phyloP scores from a whole-genome alignment of 345 rosid genomes.

The Trapa incisa region DNA sequence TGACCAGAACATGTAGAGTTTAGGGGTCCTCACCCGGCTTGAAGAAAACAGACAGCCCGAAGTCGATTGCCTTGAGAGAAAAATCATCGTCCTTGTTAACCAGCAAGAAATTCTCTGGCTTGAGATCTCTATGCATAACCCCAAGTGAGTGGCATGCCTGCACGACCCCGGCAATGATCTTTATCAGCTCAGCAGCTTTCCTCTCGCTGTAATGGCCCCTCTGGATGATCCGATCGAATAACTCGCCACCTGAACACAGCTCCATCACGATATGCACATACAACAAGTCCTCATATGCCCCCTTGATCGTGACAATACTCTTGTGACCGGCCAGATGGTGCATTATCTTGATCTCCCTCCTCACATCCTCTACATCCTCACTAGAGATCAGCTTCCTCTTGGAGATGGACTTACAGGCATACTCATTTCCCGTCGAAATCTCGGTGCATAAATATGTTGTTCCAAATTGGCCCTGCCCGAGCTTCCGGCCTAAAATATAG shows the following conservation, averaged over 20 bases:
- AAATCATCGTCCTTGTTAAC: slow-evolving; percentile 47
- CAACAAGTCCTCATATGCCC: slow-evolving; percentile 80
- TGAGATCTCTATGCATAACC: slow-evolving; percentile 96
- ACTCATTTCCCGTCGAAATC: slow-evolving; percentile 47
- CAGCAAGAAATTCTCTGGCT: slow-evolving; percentile 95
- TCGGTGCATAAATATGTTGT: slow-evolving; percentile 81
- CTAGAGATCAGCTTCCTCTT: slow-evolving; percentile 85
- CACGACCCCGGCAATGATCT: slow-evolving; percentile 86
- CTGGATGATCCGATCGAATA: slow-evolving; percentile 90
- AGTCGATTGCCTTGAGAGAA: slow-evolving; percentile 96
- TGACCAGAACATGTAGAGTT: not conserved
- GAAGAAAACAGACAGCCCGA: slow-evolving; percentile 94
- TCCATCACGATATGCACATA: slow-evolving; percentile 95
- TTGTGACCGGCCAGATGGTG: slow-evolving; percentile 96
- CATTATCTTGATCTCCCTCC: slow-evolving; percentile 98
- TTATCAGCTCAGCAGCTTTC: slow-evolving; percentile 88
- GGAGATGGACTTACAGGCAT: slow-evolving; percentile 91
- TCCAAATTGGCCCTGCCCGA: slow-evolving; percentile 97
- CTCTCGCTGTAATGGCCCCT: slow-evolving; percentile 97
- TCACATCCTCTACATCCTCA: slow-evolving; percentile 92
- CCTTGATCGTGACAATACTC: slow-evolving; percentile 86
- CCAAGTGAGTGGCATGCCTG: slow-evolving; percentile 96
- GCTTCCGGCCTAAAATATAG: slow-evolving; percentile 70
- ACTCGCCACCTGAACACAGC: slow-evolving; percentile 88
- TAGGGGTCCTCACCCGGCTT: slow-evolving; percentile 52